phyloP scores from a whole-genome alignment of 352 stramenopile species.

The Pilasporangium apinafurcum region DNA sequence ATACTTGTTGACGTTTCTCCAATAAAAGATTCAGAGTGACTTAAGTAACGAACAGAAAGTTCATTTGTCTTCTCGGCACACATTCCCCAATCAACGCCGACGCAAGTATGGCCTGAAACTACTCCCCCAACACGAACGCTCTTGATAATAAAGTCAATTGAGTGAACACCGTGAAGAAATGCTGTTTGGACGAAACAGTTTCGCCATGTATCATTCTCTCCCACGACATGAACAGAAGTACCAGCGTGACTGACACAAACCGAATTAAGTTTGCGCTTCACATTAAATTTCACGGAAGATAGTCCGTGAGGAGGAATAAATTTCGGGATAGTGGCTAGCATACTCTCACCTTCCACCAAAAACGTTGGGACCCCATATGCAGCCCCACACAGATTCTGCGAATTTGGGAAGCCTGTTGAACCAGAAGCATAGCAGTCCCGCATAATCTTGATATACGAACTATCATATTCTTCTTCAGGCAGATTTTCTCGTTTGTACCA shows the following conservation, averaged over 20 bases:
- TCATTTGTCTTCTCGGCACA: slow-evolving; percentile 3
- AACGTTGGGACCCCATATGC: slow-evolving; percentile 85
- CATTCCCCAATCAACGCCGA: slow-evolving; percentile 61
- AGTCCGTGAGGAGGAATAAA: slow-evolving; percentile 60
- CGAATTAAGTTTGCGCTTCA: slow-evolving; percentile 48
- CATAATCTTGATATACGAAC: slow-evolving; percentile 82
- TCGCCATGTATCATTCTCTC: slow-evolving; percentile 49
- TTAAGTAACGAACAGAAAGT: not conserved
- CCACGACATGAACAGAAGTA: slow-evolving; percentile 47
- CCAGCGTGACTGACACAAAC: slow-evolving; percentile 72
- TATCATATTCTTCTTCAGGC: slow-evolving; percentile 82
- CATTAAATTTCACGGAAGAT: slow-evolving; percentile 52
- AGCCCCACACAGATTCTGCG: slow-evolving; percentile 78
- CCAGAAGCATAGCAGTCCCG: slow-evolving; percentile 82
- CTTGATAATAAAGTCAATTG: slow-evolving; percentile 75
- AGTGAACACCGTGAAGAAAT: slow-evolving; percentile 63
- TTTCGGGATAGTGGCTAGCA: slow-evolving; percentile 45
- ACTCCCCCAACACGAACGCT: slow-evolving; percentile 52
- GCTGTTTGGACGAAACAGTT: slow-evolving; percentile 56
- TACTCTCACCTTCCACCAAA: slow-evolving; percentile 71
- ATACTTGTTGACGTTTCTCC: slow-evolving; percentile 44
- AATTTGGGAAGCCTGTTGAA: slow-evolving; percentile 77
- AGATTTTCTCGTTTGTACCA: slow-evolving; percentile 90
- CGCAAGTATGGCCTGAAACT: slow-evolving; percentile 66
- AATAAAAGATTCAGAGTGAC: slow-evolving; percentile 27